phyloP scores from a whole-genome alignment of 441 rosid species.

The Pelargonium cotyledonis region DNA sequence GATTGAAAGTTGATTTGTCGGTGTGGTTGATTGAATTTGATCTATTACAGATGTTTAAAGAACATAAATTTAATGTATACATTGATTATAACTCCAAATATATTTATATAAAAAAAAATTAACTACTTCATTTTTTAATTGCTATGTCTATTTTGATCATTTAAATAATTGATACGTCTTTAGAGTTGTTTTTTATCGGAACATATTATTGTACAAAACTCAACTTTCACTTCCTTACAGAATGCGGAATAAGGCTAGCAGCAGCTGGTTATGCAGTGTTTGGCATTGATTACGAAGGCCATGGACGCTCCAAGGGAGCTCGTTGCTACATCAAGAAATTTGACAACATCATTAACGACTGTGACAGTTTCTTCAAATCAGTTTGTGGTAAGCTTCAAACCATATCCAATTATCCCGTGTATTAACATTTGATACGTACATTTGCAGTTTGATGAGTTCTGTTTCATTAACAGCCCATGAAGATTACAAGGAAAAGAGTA shows the following conservation, averaged over 20 bases:
- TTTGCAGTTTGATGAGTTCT: background rate
- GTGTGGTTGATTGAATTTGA: no score
- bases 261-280: conserved; percentile 67
- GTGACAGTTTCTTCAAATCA: conserved; percentile 66
- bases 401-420: background rate
- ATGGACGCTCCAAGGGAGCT: conserved; percentile 76
- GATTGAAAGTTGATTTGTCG: no score
- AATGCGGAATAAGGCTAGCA: conserved; percentile 73
- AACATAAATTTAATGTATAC: no score
- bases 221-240: conserved; percentile 22
- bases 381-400: conserved; percentile 45
- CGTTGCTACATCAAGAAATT: conserved; percentile 95
- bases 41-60: no score
- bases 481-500: conserved; percentile 49
- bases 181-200: background rate
- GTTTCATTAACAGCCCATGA: conserved; percentile 38
- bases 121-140: no score
- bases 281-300: conserved; percentile 93
- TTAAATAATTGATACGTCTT: no score
- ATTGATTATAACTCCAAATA: no score
- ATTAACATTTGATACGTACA: background rate
- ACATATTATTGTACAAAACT: no score
- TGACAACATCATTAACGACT: conserved; percentile 57
- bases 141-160: no score
- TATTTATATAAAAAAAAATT: no score